Base-by-base conservation (phyloP, 148 eudicot species). In the Spergularia marina region DNA sequence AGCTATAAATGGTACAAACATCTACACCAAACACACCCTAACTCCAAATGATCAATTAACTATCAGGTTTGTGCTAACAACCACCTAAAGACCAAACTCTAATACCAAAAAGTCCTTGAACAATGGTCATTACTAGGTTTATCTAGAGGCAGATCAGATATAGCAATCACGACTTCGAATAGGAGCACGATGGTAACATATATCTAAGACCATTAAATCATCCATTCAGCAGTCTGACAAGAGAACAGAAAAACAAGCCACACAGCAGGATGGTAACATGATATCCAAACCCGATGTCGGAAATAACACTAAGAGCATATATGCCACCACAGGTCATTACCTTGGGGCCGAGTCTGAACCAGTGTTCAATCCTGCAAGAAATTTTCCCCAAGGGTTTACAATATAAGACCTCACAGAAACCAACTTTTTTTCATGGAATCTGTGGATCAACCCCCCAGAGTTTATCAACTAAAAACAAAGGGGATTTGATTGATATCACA, bases 301-400 rank as follows among this genome's bases (percentile, higher is more conserved):
- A 55, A 66, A 55, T 63, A 75, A 75, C 18, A 18, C 63, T 23
- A 66, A 9, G 70, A 67, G 79, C 25, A 55, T 59, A 55, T 59
- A 76, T 57, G 69, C 77, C 72, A 68, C 47, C 66, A 56, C 53
- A 76, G 73, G 72, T 55, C 57, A 76, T 68, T 76, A 76, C 79
- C 79, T 76, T 76, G 56, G 66, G 44, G 66, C 65, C 52, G 62
- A 68, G 65, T 59, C 53, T 57, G 47, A 76, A 49, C 66, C 73
- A 56, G 66, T 39, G 71, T 68, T 68, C 79, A 68, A 44, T 70
- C 58, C 73, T 56, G 64, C 73, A 34, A 39, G 53, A 66, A 64
- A 17, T 54, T 44, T 30, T 55, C 71, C 72, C n/a, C 54, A 66
- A 20, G 47, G 65, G 56, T 53, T n/a, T 69, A 76, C 25, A 40